These are phyloP conservation scores for Taiozyma sp. DNA, from an alignment of 1,139 yeast species.

Conservation along the genomic window DNA sequence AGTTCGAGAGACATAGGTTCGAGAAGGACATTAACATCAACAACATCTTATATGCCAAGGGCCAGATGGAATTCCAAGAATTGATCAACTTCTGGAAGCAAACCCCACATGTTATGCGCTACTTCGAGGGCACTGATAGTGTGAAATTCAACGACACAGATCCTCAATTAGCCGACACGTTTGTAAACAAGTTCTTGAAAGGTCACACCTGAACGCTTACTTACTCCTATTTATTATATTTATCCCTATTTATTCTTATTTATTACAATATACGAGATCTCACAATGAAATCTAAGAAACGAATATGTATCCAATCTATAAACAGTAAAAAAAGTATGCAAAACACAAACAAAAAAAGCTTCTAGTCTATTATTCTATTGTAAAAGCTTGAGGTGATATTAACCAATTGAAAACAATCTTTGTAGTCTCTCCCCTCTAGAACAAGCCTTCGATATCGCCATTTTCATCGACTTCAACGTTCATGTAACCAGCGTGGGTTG, in stretches of 20 bases:
- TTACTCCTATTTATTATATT: constrained; percentile 2
- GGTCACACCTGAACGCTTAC: constrained; percentile 32
- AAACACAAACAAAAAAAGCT: not conserved
- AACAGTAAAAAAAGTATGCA: not conserved
- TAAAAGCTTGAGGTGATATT: not conserved
- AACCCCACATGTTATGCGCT: constrained; percentile 79
- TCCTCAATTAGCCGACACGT: constrained; percentile 43
- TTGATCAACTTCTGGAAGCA: constrained; percentile 90
- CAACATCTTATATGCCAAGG: constrained; percentile 72
- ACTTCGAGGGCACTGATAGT: constrained; percentile 63
- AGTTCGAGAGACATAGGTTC: constrained; percentile 80
- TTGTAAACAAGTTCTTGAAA: constrained; percentile 71
- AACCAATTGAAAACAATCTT: not conserved
- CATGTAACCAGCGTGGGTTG: constrained; percentile 83
- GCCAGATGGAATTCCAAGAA: constrained; percentile 91
- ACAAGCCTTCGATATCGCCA: constrained; percentile 77
- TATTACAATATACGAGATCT: not conserved
- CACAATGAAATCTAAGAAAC: not conserved
- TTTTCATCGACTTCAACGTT: constrained; percentile 76
- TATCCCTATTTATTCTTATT: constrained; percentile 5
- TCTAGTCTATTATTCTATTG: not conserved
- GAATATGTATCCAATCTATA: not conserved
- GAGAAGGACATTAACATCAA: constrained; percentile 61
- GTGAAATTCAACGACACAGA: constrained; percentile 31
- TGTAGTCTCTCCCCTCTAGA: constrained; percentile 29